Evolutionary conservation across 441 rosid species (phyloP), one percentile per base, ranked within the genome.

Genomic region (Mallotus repandus): DNA sequence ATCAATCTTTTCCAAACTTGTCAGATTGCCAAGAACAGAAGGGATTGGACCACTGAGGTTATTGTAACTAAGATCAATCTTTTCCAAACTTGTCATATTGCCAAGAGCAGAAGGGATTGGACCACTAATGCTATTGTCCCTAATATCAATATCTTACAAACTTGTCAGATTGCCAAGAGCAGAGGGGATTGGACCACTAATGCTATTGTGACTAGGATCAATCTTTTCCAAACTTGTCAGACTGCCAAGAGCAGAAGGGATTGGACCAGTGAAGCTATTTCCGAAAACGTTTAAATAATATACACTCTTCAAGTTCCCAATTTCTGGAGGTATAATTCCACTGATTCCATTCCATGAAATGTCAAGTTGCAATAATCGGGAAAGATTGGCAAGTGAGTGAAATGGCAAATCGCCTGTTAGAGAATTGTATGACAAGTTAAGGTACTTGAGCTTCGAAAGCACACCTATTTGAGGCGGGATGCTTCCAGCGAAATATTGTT

Each of bases 271-370:
- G 9, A 66, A n/a, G n/a, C 4, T 7, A 45, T 45, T 45, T 1
- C 7, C 9, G 7, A 1, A 0, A 11, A 21, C 11, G 21, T 8
- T 57, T 29, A 57, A 21, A 22, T 0, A 29, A 21, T 0, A 14
- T 19, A 57, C 4, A 11, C 12, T 13, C 8, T 10, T 57, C 9
- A 57, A 29, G 9, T 57, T 57, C 4, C 35, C 61, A 19, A 57
- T 5, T 12, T 7, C 1, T 21, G 61, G 35, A 9, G 61, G 15
- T 4, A 57, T 57, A 14, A 29, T 19, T 8, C 35, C 61, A 10
- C 3, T 57, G 5, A 57, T 9, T 21, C 22, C 14, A 49, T 84
- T 84, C 32, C 63, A 61, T 48, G 83, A 77, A 76, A 82, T 70
- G 60, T 75, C 38, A 7, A 82, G 64, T 63, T 54, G 3, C 29